Evolutionary conservation across 2,329 filamentous ascomycete species (phyloP).

Genomic region (Metarhizium humberi): DNA sequence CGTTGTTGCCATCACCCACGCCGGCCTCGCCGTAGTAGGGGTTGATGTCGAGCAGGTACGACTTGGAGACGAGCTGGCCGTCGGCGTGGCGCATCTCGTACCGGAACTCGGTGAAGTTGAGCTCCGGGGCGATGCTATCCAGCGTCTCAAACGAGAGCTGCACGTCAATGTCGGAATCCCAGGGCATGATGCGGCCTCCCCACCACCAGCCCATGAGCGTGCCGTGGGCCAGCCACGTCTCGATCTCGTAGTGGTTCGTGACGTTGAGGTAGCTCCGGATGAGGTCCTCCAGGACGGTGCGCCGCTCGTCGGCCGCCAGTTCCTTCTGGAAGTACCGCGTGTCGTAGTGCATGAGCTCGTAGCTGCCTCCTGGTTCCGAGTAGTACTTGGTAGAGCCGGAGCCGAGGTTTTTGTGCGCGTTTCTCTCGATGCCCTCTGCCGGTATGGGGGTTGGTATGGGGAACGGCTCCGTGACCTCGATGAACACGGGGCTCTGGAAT

Average conservation of each 20-base stretch:
- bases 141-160: slow-evolving; percentile 65
- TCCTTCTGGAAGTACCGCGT: slow-evolving; percentile 53
- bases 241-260: slow-evolving; percentile 54
- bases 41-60: slow-evolving; percentile 70
- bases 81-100: slow-evolving; percentile 36
- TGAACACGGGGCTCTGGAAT: background rate
- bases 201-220: slow-evolving; percentile 85
- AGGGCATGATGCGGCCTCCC: slow-evolving; percentile 69
- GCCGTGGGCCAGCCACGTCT: slow-evolving; percentile 83
- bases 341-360: slow-evolving; percentile 61
- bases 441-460: background rate
- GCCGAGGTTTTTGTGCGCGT: background rate
- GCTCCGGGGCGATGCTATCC: slow-evolving; percentile 50
- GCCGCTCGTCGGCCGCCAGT: slow-evolving; percentile 58
- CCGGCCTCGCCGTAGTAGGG: slow-evolving; percentile 54
- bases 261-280: slow-evolving; percentile 65
- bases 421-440: background rate
- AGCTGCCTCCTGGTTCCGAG: background rate
- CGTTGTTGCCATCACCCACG: slow-evolving; percentile 60
- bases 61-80: slow-evolving; percentile 30
- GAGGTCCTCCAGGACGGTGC: slow-evolving; percentile 57
- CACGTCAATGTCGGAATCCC: slow-evolving; percentile 79
- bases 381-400: background rate
- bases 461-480: background rate
- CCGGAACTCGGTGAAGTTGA: slow-evolving; percentile 59